Evolutionary conservation across 164 flowering plant genomes (phyloP).

Genomic region (Cinnamomum chago): DNA sequence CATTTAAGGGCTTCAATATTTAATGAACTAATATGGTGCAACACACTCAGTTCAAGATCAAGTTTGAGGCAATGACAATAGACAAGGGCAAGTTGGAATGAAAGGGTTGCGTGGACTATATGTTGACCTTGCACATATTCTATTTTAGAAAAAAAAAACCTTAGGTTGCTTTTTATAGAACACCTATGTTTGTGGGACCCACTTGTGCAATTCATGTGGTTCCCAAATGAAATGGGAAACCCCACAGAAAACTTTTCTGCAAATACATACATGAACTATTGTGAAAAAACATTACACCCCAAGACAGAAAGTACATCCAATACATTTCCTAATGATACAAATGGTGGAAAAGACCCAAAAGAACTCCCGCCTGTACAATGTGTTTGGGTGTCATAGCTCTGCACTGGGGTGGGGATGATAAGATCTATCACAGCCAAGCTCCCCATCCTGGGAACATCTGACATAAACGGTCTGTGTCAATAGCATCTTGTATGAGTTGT

Average conservation of each 20-base stretch:
- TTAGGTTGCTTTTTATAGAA: not conserved
- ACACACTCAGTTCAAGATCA: too few relatives aligned
- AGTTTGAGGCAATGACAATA: too few relatives aligned
- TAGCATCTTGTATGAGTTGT: slow-evolving; percentile 95
- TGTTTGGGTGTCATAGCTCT: slow-evolving; percentile 6
- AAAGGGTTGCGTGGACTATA: too few relatives aligned
- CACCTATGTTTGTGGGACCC: not conserved
- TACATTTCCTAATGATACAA: not conserved
- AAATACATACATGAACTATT: too few relatives aligned
- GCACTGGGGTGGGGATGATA: not conserved
- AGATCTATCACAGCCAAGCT: slow-evolving; percentile 70
- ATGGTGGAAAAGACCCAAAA: not conserved
- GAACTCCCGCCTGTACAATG: slow-evolving; percentile 10
- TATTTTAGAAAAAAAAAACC: too few relatives aligned
- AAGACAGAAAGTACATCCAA: not conserved
- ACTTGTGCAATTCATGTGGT: too few relatives aligned
- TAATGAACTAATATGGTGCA: too few relatives aligned
- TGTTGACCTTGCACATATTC: too few relatives aligned
- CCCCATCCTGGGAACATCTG: slow-evolving; percentile 99
- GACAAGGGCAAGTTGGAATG: too few relatives aligned
- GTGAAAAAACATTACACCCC: not conserved
- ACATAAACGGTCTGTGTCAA: slow-evolving; percentile 79
- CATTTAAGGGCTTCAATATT: too few relatives aligned
- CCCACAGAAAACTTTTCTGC: too few relatives aligned
- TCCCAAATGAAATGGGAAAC: too few relatives aligned